A percentile compares a stretch with the other conserved stretches of the same genome.
These are phyloP conservation scores for Stemphylium lycopersici DNA, from an alignment of 2,329 filamentous ascomycete species.

Conservation along the genomic window DNA sequence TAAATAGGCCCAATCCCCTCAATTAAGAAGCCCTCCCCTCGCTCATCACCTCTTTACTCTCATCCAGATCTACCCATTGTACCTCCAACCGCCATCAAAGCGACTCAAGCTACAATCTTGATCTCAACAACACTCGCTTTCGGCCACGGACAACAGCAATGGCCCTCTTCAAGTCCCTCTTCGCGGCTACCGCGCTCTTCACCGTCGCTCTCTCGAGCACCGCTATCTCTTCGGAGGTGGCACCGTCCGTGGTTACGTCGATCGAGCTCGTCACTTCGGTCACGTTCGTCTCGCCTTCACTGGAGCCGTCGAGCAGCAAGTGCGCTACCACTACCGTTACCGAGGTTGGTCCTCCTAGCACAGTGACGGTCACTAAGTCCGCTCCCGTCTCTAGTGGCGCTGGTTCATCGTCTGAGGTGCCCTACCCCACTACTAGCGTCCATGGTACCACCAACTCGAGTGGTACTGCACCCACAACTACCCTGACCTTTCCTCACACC, in stretches of 20 bases:
- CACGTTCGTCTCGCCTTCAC: not conserved
- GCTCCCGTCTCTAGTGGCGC: not conserved
- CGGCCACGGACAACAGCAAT: slow-evolving; percentile 4
- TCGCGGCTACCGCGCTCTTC: slow-evolving; percentile 10
- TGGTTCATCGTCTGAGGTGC: not conserved
- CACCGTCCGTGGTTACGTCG: slow-evolving; percentile 1
- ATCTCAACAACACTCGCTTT: slow-evolving; percentile 7
- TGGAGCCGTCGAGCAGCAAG: not conserved
- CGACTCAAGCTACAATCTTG: slow-evolving; percentile 3
- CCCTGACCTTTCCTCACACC: not conserved
- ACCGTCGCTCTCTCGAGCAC: slow-evolving; percentile 11
- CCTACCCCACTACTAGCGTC: not conserved
- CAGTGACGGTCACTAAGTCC: slow-evolving; percentile 3
- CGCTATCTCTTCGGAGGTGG: slow-evolving; percentile 1
- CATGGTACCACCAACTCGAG: slow-evolving; percentile 1
- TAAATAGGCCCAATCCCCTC: slow-evolving; percentile 1
- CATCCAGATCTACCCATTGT: not conserved
- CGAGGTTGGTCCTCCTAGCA: not conserved
- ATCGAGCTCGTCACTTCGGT: slow-evolving; percentile 9
- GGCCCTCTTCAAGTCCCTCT: slow-evolving; percentile 7
- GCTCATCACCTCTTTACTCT: not conserved
- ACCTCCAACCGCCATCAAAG: not conserved
- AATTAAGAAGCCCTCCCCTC: not conserved
- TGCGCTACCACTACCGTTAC: slow-evolving; percentile 7
- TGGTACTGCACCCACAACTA: not conserved